Conservation (phyloP, 2,329 filamentous ascomycete genomes). For the Xylariaceae sp. region DNA sequence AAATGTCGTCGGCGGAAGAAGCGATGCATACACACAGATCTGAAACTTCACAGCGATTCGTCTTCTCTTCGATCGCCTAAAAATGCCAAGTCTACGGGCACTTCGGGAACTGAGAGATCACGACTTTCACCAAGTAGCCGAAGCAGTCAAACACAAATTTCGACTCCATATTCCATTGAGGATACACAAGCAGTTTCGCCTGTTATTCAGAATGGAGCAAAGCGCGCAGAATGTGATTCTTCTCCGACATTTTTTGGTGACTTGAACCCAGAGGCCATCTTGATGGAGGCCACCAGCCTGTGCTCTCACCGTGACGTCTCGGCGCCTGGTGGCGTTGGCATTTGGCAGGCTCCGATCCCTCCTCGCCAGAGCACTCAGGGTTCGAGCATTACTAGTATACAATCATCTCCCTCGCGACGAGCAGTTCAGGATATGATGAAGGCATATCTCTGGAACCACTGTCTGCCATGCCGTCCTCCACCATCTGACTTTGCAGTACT, state of each 20-base stretch:
- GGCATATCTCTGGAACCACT: slow-evolving; percentile 54
- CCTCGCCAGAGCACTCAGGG: slow-evolving; percentile 23
- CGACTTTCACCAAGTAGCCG: slow-evolving; percentile 5
- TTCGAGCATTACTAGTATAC: slow-evolving; percentile 24
- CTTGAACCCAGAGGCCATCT: slow-evolving; percentile 65
- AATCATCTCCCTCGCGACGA: slow-evolving; percentile 34
- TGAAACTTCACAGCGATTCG: slow-evolving; percentile 1
- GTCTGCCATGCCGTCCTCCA: slow-evolving; percentile 56
- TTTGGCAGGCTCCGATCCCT: slow-evolving; percentile 54
- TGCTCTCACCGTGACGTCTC: slow-evolving; percentile 47
- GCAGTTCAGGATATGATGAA: slow-evolving; percentile 42
- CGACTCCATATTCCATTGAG: slow-evolving; percentile 17
- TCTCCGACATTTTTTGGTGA: slow-evolving; percentile 62
- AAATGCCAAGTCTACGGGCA: not conserved
- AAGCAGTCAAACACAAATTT: slow-evolving; percentile 3
- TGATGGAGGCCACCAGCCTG: slow-evolving; percentile 60
- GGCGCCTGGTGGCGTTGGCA: slow-evolving; percentile 60
- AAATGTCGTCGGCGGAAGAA: slow-evolving; percentile 62
- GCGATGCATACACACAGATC: slow-evolving; percentile 36
- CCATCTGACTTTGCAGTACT: slow-evolving; percentile 54
- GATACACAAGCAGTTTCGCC: slow-evolving; percentile 25
- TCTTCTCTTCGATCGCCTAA: slow-evolving; percentile 5
- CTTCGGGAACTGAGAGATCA: not conserved
- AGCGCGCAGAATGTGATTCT: slow-evolving; percentile 30
- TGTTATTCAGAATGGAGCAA: slow-evolving; percentile 25